Evolutionary conservation across 164 flowering plant genomes (phyloP).

Genomic region (Buxus sempervirens): DNA sequence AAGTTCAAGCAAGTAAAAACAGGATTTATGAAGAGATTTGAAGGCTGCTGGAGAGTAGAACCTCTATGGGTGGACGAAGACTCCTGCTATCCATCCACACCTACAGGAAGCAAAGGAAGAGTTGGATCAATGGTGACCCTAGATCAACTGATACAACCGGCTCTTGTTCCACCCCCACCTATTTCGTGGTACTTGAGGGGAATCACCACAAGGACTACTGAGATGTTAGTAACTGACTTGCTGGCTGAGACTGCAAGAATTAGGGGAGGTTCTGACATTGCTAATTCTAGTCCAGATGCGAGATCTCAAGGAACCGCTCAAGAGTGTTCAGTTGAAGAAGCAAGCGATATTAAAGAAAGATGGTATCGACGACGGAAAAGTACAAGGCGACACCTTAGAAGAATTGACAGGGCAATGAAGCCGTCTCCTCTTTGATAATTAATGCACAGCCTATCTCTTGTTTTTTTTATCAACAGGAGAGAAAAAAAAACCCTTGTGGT

Average conservation of each 20-base stretch:
- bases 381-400: conserved; percentile 25
- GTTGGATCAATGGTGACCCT: conserved; percentile 70
- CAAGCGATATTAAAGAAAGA: conserved; percentile 55
- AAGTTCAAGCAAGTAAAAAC: conserved; percentile 83
- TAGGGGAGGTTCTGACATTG: conserved; percentile 32
- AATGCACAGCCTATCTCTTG: no score
- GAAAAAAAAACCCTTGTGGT: no score
- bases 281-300: conserved; percentile 1
- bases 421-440: neutral
- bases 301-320: conserved; percentile 9
- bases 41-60: conserved; percentile 83
- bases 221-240: conserved; percentile 74
- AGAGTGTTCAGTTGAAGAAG: conserved; percentile 13
- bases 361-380: conserved; percentile 56
- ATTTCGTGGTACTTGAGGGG: conserved; percentile 97
- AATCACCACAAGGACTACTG: conserved; percentile 77
- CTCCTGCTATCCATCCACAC: conserved; percentile 60
- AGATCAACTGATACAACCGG: conserved; percentile 82
- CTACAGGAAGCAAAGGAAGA: conserved; percentile 84
- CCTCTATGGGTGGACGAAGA: conserved; percentile 77
- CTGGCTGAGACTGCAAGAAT: conserved; percentile 70
- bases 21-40: conserved; percentile 89
- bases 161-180: conserved; percentile 94
- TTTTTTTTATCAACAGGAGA: no score
- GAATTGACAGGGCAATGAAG: conserved; percentile 16